Conservation (phyloP, 1,284 basidiomycete genomes). For the Pyrrhoderma noxium region DNA sequence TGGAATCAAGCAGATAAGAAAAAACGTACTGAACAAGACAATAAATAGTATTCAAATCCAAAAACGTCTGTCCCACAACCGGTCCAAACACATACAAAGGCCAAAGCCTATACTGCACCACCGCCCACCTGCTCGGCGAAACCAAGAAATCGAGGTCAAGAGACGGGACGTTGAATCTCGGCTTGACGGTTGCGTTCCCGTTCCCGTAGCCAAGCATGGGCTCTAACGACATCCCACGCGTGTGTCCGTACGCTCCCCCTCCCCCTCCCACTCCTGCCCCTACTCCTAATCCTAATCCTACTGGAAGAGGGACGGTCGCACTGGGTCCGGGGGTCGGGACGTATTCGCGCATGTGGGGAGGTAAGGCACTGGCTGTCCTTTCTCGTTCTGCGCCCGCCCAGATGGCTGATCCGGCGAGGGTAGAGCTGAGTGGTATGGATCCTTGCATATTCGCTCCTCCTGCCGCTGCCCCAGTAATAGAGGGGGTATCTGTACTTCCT, state of each 20-base stretch:
- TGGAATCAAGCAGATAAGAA: slow-evolving; percentile 9
- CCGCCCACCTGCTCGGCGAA: slow-evolving; percentile 33
- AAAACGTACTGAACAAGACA: slow-evolving; percentile 67
- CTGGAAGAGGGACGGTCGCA: too few species aligned
- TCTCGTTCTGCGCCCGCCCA: too few species aligned
- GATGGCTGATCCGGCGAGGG: background rate
- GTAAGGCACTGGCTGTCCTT: slow-evolving; percentile 25
- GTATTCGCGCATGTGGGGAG: slow-evolving; percentile 27
- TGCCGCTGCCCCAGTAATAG: too few species aligned
- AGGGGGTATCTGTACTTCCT: too few species aligned
- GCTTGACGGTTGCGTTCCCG: slow-evolving; percentile 29
- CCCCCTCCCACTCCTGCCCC: too few species aligned
- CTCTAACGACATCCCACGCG: slow-evolving; percentile 1
- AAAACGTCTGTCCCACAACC: slow-evolving; percentile 66
- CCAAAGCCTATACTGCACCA: slow-evolving; percentile 32
- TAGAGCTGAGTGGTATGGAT: slow-evolving; percentile 15
- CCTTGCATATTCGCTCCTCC: background rate
- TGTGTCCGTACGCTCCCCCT: too few species aligned
- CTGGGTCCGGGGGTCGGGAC: slow-evolving; percentile 2
- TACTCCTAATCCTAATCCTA: too few species aligned
- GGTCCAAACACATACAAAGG: slow-evolving; percentile 64
- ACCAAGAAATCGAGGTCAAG: slow-evolving; percentile 60
- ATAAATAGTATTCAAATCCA: slow-evolving; percentile 77
- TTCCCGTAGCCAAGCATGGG: background rate
- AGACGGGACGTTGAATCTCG: slow-evolving; percentile 55